These are phyloP conservation scores for Carallia pectinifolia DNA, from an alignment of 345 rosid species.

Conservation along the genomic window DNA sequence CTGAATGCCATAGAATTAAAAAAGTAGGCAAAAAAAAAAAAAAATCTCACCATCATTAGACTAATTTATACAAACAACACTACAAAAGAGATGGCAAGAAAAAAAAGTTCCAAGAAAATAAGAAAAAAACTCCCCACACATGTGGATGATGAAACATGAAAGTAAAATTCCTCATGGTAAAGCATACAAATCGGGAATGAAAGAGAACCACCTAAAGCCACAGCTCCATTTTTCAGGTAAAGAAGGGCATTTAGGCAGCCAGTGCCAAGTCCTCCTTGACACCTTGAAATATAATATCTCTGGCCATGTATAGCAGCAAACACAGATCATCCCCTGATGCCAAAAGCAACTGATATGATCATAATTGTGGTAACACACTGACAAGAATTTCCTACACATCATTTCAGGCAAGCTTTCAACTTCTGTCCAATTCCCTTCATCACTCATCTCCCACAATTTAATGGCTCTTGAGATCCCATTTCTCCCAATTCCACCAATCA, in stretches of 20 bases:
- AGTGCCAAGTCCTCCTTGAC: slow-evolving; percentile 77
- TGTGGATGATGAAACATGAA: slow-evolving; percentile 12
- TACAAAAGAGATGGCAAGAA: background rate
- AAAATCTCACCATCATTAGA: background rate
- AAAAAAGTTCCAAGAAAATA: background rate
- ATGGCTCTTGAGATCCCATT: slow-evolving; percentile 78
- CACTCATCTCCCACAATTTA: slow-evolving; percentile 61
- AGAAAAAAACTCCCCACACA: background rate
- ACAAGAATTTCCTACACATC: slow-evolving; percentile 76
- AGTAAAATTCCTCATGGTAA: slow-evolving; percentile 39
- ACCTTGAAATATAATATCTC: slow-evolving; percentile 78
- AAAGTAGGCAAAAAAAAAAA: background rate
- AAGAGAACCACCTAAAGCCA: slow-evolving; percentile 92
- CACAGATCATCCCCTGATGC: slow-evolving; percentile 76
- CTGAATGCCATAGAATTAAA: background rate
- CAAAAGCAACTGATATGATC: slow-evolving; percentile 86
- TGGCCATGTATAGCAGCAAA: slow-evolving; percentile 95
- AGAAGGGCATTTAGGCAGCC: slow-evolving; percentile 83
- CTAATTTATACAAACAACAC: background rate
- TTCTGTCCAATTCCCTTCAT: slow-evolving; percentile 50
- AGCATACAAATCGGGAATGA: slow-evolving; percentile 65
- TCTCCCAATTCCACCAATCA: slow-evolving; percentile 79
- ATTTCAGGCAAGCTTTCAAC: slow-evolving; percentile 63
- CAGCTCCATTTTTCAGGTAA: slow-evolving; percentile 88
- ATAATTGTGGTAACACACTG: slow-evolving; percentile 84